Evolutionary conservation across 1,284 basidiomycete species (phyloP).

Genomic region (Ustilago trichophora): DNA sequence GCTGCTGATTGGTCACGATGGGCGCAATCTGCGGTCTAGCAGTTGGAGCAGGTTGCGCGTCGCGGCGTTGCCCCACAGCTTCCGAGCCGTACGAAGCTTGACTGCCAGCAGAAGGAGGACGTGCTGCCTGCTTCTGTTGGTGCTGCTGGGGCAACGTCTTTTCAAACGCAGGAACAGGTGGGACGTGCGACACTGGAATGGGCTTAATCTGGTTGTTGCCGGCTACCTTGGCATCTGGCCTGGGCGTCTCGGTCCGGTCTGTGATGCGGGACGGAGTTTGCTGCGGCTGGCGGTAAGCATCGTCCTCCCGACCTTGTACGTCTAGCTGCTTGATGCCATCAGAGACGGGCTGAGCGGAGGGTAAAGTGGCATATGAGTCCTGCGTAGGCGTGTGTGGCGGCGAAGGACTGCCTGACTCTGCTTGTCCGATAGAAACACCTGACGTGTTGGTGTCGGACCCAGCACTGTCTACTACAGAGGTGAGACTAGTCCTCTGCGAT

Average conservation of each 20-base stretch:
- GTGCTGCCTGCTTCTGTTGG: slow-evolving; percentile 9
- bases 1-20: slow-evolving; percentile 14
- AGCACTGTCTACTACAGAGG: slow-evolving; percentile 40
- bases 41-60: not conserved
- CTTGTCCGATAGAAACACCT: not conserved
- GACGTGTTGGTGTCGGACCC: slow-evolving; percentile 8
- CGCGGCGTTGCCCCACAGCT: slow-evolving; percentile 9
- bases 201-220: slow-evolving; percentile 39
- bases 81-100: slow-evolving; percentile 1
- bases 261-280: not conserved
- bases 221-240: slow-evolving; percentile 10
- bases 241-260: slow-evolving; percentile 14
- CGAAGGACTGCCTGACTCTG: slow-evolving; percentile 7
- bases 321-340: not conserved
- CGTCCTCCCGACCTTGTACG: no score
- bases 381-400: slow-evolving; percentile 55
- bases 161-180: slow-evolving; percentile 52
- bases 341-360: not conserved
- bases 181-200: slow-evolving; percentile 42
- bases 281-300: not conserved
- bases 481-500: slow-evolving; percentile 55
- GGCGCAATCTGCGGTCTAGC: slow-evolving; percentile 17
- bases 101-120: slow-evolving; percentile 15
- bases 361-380: slow-evolving; percentile 9
- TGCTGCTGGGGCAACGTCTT: slow-evolving; percentile 31